Conservation (phyloP, 106 monocot genomes). For the Dioscorea dumetorum region DNA sequence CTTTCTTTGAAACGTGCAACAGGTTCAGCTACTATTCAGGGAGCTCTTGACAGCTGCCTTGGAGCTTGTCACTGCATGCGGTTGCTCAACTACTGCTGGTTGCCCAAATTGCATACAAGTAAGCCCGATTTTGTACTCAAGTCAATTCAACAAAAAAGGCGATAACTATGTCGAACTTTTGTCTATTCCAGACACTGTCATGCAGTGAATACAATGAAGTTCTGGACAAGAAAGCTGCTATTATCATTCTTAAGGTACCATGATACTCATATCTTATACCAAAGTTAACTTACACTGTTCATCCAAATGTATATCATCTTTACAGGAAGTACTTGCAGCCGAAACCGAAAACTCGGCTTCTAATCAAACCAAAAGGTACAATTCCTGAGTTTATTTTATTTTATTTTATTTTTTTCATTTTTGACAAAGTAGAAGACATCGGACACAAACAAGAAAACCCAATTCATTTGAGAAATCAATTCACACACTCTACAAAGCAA, state of each 20-base stretch:
- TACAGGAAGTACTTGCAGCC: constrained; percentile 42
- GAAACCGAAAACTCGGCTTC: constrained; percentile 8
- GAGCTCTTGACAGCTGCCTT: constrained; percentile 67
- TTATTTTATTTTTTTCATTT: no score
- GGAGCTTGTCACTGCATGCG: constrained; percentile 57
- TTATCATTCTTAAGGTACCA: constrained; percentile 58
- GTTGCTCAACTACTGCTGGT: constrained; percentile 44
- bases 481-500: no score
- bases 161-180: neutral
- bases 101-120: constrained; percentile 94
- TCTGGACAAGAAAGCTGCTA: constrained; percentile 69
- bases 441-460: no score
- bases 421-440: no score
- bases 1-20: neutral
- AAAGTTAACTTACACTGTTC: no score
- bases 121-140: neutral
- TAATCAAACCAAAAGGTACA: no score
- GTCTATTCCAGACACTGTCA: constrained; percentile 29
- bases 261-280: no score
- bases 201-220: constrained; percentile 91
- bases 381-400: no score
- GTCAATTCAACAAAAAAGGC: neutral
- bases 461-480: no score
- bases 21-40: constrained; percentile 61
- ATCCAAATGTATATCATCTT: neutral